Percentiles rank a stretch among this genome's conserved stretches.
Conservation (phyloP, 371 early-diverging fungal genomes). For the Batkoa obscura region DNA sequence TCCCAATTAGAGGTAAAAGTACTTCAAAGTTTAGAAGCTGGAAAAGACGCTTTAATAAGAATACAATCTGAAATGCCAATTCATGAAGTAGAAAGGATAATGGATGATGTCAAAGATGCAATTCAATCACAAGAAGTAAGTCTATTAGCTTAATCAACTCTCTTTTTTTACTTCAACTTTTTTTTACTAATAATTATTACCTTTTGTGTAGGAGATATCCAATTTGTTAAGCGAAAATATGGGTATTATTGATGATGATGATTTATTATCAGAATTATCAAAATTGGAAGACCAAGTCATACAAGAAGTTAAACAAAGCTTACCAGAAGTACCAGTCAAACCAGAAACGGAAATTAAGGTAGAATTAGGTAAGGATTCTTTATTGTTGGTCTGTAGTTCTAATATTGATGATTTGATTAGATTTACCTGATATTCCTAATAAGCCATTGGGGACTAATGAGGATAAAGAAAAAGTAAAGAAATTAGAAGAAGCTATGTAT, state of each 20-base stretch:
- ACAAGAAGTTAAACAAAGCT: not conserved
- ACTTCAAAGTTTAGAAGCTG: not conserved
- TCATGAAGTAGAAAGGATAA: not conserved
- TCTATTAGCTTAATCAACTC: too few relatives aligned
- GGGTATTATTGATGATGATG: not conserved
- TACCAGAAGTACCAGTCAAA: not conserved
- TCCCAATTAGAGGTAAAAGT: slow-evolving; percentile 1
- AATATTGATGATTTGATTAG: not conserved
- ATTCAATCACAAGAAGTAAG: not conserved
- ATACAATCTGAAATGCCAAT: slow-evolving; percentile 3
- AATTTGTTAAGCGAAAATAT: not conserved
- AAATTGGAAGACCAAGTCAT: not conserved
- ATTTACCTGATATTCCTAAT: not conserved
- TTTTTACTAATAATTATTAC: not conserved
- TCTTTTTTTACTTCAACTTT: not conserved
- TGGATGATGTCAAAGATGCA: not conserved
- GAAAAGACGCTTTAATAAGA: not conserved
- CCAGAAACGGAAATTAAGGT: not conserved
- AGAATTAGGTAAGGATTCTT: not conserved
- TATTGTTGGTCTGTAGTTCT: not conserved
- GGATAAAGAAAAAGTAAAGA: too few relatives aligned
- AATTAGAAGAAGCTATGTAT: too few relatives aligned
- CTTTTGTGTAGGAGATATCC: not conserved
- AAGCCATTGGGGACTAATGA: too few relatives aligned
- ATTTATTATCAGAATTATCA: not conserved